A percentile compares a stretch with the other conserved stretches of the same genome.
Evolutionary conservation across 371 early-diverging fungal genomes (phyloP).

Genomic region (Nematocida parisii): DNA sequence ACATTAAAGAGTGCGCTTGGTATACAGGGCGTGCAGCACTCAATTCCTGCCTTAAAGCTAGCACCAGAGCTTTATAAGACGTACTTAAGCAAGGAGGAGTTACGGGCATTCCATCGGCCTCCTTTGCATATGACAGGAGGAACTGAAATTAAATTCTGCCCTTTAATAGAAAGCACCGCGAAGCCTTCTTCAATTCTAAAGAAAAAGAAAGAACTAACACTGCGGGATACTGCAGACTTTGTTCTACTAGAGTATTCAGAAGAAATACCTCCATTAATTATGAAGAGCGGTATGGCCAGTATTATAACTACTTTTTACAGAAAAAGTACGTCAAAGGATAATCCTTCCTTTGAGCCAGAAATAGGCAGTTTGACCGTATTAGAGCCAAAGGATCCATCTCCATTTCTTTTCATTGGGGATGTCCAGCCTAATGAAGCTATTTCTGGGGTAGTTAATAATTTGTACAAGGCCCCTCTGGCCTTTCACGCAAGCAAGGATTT

Average conservation of each 20-base stretch:
- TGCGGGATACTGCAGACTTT: slow-evolving; percentile 80
- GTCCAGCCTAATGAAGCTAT: slow-evolving; percentile 83
- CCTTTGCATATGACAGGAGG: slow-evolving; percentile 72
- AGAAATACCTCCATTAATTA: slow-evolving; percentile 90
- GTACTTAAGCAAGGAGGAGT: slow-evolving; percentile 78
- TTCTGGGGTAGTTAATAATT: slow-evolving; percentile 83
- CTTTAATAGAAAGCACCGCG: slow-evolving; percentile 3
- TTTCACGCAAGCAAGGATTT: slow-evolving; percentile 74
- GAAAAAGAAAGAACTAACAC: slow-evolving; percentile 79
- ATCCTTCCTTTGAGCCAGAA: slow-evolving; percentile 40
- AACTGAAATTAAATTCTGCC: slow-evolving; percentile 31
- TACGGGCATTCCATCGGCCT: slow-evolving; percentile 88
- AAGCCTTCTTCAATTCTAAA: slow-evolving; percentile 75
- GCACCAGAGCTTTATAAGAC: slow-evolving; percentile 82
- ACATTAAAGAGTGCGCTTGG: slow-evolving; percentile 76
- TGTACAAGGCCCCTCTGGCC: slow-evolving; percentile 90
- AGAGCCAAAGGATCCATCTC: slow-evolving; percentile 87
- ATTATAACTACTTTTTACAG: slow-evolving; percentile 90
- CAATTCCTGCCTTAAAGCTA: slow-evolving; percentile 83
- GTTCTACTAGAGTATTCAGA: slow-evolving; percentile 89
- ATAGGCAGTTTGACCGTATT: slow-evolving; percentile 72
- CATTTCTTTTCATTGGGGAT: slow-evolving; percentile 80
- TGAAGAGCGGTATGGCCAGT: slow-evolving; percentile 92
- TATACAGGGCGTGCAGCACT: slow-evolving; percentile 79
- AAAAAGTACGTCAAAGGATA: slow-evolving; percentile 72